These are phyloP conservation scores for Exutisphaerella laricina DNA, from an alignment of 2,329 filamentous ascomycete species.

Conservation along the genomic window DNA sequence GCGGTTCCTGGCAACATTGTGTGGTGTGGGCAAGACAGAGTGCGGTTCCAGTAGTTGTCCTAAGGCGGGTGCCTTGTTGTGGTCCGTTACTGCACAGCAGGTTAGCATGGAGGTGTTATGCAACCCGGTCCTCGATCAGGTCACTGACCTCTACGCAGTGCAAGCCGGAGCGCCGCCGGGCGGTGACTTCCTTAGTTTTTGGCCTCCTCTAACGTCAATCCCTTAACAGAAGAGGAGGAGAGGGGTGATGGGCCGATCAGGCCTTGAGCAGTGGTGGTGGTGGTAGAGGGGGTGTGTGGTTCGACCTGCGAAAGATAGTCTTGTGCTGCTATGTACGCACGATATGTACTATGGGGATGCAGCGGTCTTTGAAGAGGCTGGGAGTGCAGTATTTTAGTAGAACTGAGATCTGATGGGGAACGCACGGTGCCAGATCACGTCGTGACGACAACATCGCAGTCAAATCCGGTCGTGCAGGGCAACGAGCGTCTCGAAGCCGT, in stretches of 20 bases:
- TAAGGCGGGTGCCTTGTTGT: constrained; percentile 30
- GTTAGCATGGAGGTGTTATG: constrained; percentile 12
- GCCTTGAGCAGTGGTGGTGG: constrained; percentile 4
- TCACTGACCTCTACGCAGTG: constrained; percentile 69
- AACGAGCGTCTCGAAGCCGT: background rate
- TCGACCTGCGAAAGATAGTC: background rate
- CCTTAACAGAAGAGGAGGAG: constrained; percentile 18
- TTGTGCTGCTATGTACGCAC: background rate
- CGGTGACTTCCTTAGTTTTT: constrained; percentile 31
- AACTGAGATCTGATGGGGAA: background rate
- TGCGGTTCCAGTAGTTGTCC: constrained; percentile 49
- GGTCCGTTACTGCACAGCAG: constrained; percentile 26
- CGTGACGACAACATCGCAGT: background rate
- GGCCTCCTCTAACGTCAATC: constrained; percentile 21
- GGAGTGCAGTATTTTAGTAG: background rate
- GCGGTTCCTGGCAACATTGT: constrained; percentile 71
- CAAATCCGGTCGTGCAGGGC: background rate
- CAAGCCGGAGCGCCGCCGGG: constrained; percentile 71
- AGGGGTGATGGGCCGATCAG: constrained; percentile 11
- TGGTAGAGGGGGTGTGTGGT: too few relatives aligned
- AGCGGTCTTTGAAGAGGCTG: background rate
- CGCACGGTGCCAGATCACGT: background rate
- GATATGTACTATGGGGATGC: background rate
- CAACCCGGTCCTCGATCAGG: constrained; percentile 37
- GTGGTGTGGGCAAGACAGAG: constrained; percentile 51